Percentiles rank a stretch among this genome's conserved stretches.
phyloP scores from a whole-genome alignment of 441 rosid genomes.

The Pelargonium cotyledonis region DNA sequence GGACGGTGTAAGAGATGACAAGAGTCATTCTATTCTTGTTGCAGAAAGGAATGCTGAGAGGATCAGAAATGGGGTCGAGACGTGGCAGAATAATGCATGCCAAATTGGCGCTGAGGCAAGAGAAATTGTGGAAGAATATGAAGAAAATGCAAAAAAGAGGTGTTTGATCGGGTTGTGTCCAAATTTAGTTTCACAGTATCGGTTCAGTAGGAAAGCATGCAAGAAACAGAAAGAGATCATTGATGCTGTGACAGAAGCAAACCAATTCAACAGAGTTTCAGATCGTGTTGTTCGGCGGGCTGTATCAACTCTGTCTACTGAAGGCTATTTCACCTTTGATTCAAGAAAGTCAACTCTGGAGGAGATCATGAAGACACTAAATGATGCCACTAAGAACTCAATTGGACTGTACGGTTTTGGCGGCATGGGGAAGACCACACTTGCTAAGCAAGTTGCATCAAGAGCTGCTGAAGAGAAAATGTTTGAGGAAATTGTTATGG shows the following conservation, averaged over 20 bases:
- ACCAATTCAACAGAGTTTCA: neutral
- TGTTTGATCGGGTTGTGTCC: neutral
- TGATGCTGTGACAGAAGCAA: neutral
- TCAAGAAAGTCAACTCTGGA: neutral
- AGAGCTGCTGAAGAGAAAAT: constrained; percentile 2
- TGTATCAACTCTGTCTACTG: neutral
- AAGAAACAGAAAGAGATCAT: neutral
- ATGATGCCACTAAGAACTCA: neutral
- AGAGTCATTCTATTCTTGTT: neutral
- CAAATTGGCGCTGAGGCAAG: neutral
- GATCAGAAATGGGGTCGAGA: neutral
- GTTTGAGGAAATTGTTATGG: constrained; percentile 9
- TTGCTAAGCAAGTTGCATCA: constrained; percentile 7
- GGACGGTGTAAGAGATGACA: neutral
- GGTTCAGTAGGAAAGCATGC: neutral
- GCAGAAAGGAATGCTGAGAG: neutral
- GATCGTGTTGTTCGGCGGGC: neutral
- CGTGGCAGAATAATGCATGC: neutral
- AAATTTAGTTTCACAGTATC: neutral
- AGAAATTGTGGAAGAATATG: neutral
- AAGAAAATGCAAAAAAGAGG: neutral
- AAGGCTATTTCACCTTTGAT: constrained; percentile 6
- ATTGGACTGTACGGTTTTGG: constrained; percentile 21
- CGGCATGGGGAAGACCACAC: constrained; percentile 25
- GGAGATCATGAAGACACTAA: constrained; percentile 9